Base-by-base conservation (phyloP, 2,329 filamentous ascomycete genomes). In the Penicillium sp. region DNA sequence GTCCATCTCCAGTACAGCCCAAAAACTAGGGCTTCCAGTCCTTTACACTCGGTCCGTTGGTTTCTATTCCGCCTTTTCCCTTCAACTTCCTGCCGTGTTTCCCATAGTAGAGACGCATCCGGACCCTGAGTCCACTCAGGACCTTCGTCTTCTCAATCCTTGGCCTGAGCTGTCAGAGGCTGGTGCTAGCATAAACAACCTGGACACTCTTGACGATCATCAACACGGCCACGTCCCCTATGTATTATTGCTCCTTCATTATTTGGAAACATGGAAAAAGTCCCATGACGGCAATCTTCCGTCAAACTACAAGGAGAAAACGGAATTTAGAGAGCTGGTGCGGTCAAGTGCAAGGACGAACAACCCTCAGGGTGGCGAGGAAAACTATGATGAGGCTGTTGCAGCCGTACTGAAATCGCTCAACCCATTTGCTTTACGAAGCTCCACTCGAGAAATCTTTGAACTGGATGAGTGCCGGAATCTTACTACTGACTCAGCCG, bases 91-190 rank as follows among this genome's bases (percentile, higher is more conserved):
- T 9, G 83, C 87, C n/a, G 87, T 89, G 30, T 97, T 96, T 70
- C 93, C 94, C 5, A 91, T 99, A 61, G 91, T 99, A 65, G 94
- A 99, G 74, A 98, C 95, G 49, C 95, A 99, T 73, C 95, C 95
- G 0, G 93, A 96, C 66, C 88, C 92, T 46, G 91, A 92, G 45
- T 88, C 92, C 7, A 95, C 88, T 0, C 89, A 91, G 60, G 95
- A 99, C 70, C 84, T 99, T 38, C 89, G 95, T 54, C 83, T 99
- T 13, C 81, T 97, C 5, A 86, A 85, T 38, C 94, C 95, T 41
- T 99, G 95, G 94, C 86, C 90, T 21, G 93, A 95, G 73, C 84
- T 99, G 15, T 75, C 82, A 2, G 82, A 85, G 3, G 93, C 93
- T 65, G 85, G 87, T 2, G 77, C 83, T 57, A 83, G 86, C 48